Evolutionary conservation across 495 filamentous ascomycete genomes (phyloP).

Genomic region (Achaetomiella virescens): DNA sequence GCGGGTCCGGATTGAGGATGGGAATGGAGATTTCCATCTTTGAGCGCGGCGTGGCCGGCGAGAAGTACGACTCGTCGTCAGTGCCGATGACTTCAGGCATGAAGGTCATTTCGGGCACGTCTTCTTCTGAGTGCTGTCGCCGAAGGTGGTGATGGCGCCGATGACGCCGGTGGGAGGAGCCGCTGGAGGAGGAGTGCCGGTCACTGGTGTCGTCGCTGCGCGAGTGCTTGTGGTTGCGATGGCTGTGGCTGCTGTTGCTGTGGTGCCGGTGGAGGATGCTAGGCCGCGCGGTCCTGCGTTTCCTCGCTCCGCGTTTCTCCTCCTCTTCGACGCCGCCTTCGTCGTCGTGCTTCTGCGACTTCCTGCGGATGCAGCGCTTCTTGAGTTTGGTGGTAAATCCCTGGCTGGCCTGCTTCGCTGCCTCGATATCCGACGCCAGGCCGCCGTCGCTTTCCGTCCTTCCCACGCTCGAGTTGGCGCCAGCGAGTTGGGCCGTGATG

Average conservation of each 20-base stretch:
- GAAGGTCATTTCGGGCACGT: constrained; percentile 14
- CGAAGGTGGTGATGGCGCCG: constrained; percentile 24
- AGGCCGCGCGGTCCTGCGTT: constrained; percentile 13
- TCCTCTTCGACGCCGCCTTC: constrained; percentile 1
- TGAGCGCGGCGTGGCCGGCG: constrained; percentile 29
- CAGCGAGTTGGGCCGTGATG: constrained; percentile 17
- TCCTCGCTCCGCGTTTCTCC: constrained; percentile 13
- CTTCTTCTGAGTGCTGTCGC: constrained; percentile 27
- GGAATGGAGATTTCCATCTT: constrained; percentile 40
- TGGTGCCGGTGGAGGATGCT: constrained; percentile 9
- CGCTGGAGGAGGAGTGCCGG: constrained; percentile 5
- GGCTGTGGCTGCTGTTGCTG: constrained; percentile 15
- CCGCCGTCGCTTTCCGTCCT: constrained; percentile 25
- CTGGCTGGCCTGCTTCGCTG: constrained; percentile 36
- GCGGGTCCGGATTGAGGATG: constrained; percentile 39
- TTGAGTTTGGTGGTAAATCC: constrained; percentile 43
- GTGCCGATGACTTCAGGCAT: constrained; percentile 37
- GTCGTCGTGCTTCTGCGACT: constrained; percentile 27
- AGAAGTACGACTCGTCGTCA: constrained; percentile 35
- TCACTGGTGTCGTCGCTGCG: constrained; percentile 25
- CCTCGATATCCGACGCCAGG: constrained; percentile 37
- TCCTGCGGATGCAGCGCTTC: constrained; percentile 42
- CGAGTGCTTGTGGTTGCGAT: constrained; percentile 28
- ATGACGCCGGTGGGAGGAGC: constrained; percentile 15
- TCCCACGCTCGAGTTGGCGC: constrained; percentile 1